phyloP scores from a whole-genome alignment of 148 eudicot species.

The Talinum fruticosum region DNA sequence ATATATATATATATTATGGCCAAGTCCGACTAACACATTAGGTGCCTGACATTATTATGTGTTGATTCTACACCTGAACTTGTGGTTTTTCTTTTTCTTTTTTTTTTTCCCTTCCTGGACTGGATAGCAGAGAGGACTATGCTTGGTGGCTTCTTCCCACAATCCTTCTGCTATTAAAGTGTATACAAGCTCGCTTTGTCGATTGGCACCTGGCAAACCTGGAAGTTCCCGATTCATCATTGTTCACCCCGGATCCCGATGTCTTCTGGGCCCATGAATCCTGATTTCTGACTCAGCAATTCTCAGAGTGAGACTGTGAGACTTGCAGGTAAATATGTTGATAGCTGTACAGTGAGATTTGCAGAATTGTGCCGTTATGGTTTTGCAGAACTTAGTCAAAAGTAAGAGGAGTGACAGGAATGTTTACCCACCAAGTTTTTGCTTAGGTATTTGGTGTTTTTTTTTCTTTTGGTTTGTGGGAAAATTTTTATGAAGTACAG shows the following conservation, averaged over 20 bases:
- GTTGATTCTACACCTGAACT: constrained; percentile 1
- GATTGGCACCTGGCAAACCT: constrained; percentile 89
- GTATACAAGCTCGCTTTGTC: constrained; percentile 66
- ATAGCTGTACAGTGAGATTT: constrained; percentile 20
- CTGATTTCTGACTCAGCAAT: constrained; percentile 1
- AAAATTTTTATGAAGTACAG: no score
- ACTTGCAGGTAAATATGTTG: constrained; percentile 19
- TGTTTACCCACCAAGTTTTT: no score
- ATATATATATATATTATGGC: no score
- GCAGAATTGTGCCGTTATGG: constrained; percentile 14
- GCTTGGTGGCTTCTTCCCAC: constrained; percentile 80
- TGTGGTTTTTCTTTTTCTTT: background rate
- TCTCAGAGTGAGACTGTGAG: background rate
- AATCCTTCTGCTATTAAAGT: constrained; percentile 57
- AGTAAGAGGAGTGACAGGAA: background rate
- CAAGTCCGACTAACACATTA: no score
- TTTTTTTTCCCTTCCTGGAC: no score
- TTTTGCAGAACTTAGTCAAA: constrained; percentile 14
- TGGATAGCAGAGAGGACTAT: constrained; percentile 57
- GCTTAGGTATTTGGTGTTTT: no score
- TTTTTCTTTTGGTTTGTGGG: no score
- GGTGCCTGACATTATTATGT: background rate
- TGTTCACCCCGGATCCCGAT: constrained; percentile 65
- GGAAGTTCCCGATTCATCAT: constrained; percentile 67
- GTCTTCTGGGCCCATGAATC: constrained; percentile 70